phyloP scores from a whole-genome alignment of 2,329 filamentous ascomycete genomes.

The Atkinsonella texensis region DNA sequence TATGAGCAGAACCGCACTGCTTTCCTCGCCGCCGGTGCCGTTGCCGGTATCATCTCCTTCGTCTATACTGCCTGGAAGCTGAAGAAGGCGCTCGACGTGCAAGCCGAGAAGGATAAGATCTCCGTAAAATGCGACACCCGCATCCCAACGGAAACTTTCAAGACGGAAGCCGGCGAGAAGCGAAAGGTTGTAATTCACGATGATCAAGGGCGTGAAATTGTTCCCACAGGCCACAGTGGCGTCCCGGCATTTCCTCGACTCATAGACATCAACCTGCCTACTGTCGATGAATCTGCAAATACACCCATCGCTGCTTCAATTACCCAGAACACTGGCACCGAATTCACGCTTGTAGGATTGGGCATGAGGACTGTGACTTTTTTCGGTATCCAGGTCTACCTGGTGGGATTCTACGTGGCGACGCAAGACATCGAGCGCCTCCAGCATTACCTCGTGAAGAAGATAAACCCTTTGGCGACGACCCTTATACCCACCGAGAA shows the following conservation, averaged over 20 bases:
- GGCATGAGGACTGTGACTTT: slow-evolving; percentile 87
- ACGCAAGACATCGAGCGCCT: slow-evolving; percentile 71
- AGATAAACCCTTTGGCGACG: slow-evolving; percentile 65
- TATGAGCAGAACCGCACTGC: slow-evolving; percentile 39
- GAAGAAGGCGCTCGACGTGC: slow-evolving; percentile 25
- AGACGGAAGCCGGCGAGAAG: slow-evolving; percentile 34
- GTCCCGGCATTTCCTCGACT: slow-evolving; percentile 68
- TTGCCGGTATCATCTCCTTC: slow-evolving; percentile 37
- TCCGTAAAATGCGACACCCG: slow-evolving; percentile 30
- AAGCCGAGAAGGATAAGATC: slow-evolving; percentile 22
- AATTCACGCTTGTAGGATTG: slow-evolving; percentile 81
- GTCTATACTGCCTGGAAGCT: slow-evolving; percentile 41
- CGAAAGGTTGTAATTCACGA: slow-evolving; percentile 52
- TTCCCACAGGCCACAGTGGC: slow-evolving; percentile 70
- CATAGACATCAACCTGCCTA: slow-evolving; percentile 45
- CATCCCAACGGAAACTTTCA: slow-evolving; percentile 33
- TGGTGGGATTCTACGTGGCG: slow-evolving; percentile 84
- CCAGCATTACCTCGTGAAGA: slow-evolving; percentile 64
- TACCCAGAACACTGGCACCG: slow-evolving; percentile 34
- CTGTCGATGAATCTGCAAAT: slow-evolving; percentile 6
- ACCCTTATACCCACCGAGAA: slow-evolving; percentile 77
- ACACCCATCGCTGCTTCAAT: slow-evolving; percentile 26
- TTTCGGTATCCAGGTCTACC: slow-evolving; percentile 81
- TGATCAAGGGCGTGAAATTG: slow-evolving; percentile 58
- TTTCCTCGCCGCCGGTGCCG: slow-evolving; percentile 38